Evolutionary conservation across 306 rosid genomes (phyloP), one percentile per base, ranked within the genome.

Genomic region (Gleditsia sinensis): DNA sequence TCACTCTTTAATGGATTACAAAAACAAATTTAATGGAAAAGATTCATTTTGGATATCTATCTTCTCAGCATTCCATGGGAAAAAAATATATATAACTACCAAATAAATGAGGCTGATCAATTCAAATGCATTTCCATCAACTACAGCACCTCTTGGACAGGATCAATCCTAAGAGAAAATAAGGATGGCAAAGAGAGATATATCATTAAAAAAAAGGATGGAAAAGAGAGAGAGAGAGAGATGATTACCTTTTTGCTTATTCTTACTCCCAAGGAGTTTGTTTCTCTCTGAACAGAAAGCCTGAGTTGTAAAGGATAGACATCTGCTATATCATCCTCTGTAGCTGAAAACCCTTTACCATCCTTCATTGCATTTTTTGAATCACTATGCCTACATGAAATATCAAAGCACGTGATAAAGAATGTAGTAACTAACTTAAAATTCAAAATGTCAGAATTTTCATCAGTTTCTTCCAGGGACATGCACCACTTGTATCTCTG

Each of bases 301-400:
- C 95, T 85, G 43, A 94, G 97, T 67, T 92, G 95, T 69, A 94
- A 86, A 28, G 99, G 99, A 85, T 94, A 94, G 71, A 94, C 96
- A 82, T 92, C 99, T 7, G 83, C 77, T 77, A 88, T 92, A 85
- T 90, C 91, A 82, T 84, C 87, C 76, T 86, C 89, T 7, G 89
- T 87, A 53, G 91, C 93, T 42, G 90, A 90, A 78, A 92, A 92
- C 40, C 83, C 88, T 83, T 74, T 81, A 66, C 85, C 85, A 74
- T 92, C 88, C 85, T 88, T 94, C 67, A 39, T 57, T 62, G 89
- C 77, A 30, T 64, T 78, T 85, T 88, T 92, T 10, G 88, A 86
- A 81, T 87, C 93, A 76, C 91, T 94, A 65, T 94, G 98, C 97
- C 97, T 94, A 77, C 67, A 78, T 21, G 33, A 45, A 67, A 74